Evolutionary conservation across 1,284 basidiomycete genomes (phyloP).

Genomic region (Papiliotrema flavescens): DNA sequence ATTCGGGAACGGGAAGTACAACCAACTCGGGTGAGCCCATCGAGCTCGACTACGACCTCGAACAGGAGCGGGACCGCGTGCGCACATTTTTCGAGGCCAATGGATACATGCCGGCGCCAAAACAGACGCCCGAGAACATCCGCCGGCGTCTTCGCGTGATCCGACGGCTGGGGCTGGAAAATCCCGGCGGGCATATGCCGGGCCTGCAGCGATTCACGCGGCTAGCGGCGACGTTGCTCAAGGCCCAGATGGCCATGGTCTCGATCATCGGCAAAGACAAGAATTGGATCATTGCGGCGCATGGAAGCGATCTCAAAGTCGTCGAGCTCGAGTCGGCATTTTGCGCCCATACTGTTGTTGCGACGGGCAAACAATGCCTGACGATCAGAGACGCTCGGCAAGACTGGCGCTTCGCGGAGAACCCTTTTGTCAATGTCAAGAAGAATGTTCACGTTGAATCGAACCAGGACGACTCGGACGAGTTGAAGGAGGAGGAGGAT

Average conservation of each 20-base stretch:
- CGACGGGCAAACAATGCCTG: slow-evolving; percentile 17
- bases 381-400: slow-evolving; percentile 18
- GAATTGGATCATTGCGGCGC: slow-evolving; percentile 4
- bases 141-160: slow-evolving; percentile 34
- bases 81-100: slow-evolving; percentile 27
- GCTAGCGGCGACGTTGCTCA: slow-evolving; percentile 29
- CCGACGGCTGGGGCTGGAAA: slow-evolving; percentile 34
- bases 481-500: not conserved
- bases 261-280: slow-evolving; percentile 28
- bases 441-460: not conserved
- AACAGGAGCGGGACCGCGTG: slow-evolving; percentile 21
- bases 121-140: slow-evolving; percentile 23
- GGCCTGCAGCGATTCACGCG: slow-evolving; percentile 36
- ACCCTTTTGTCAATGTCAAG: slow-evolving; percentile 24
- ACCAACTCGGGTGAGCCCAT: slow-evolving; percentile 15
- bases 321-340: slow-evolving; percentile 27
- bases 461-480: not conserved
- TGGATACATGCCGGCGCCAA: slow-evolving; percentile 37
- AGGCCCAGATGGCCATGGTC: slow-evolving; percentile 25
- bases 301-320: slow-evolving; percentile 27
- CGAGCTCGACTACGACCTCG: slow-evolving; percentile 17
- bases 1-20: slow-evolving; percentile 18
- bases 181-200: not conserved
- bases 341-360: slow-evolving; percentile 34
- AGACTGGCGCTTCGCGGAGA: slow-evolving; percentile 31